Conservation (phyloP, 805 yeast species). For the Yarrowia hollandica region DNA sequence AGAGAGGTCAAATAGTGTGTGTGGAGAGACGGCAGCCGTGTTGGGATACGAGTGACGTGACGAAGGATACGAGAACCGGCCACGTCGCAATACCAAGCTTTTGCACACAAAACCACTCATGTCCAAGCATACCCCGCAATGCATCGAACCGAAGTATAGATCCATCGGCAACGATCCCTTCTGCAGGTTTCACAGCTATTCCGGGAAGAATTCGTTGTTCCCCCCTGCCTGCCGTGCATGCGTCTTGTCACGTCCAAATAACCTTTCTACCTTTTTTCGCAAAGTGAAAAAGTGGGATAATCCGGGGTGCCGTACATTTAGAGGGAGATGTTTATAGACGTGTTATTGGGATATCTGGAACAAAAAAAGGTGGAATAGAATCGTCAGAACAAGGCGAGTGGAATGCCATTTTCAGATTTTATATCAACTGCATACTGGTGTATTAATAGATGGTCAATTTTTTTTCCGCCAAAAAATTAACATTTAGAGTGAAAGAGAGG, state of each 20-base stretch:
- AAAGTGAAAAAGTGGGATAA: slow-evolving; percentile 6
- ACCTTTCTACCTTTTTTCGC: background rate
- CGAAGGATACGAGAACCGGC: no score
- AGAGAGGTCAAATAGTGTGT: slow-evolving; percentile 6
- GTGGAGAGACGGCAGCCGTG: slow-evolving; percentile 15
- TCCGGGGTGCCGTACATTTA: slow-evolving; percentile 10
- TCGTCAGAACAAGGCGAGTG: no score
- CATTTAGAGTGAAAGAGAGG: background rate
- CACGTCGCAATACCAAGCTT: background rate
- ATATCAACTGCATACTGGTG: no score
- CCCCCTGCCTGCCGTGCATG: slow-evolving; percentile 17
- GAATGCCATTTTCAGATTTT: no score
- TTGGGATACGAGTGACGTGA: background rate
- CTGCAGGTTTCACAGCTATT: slow-evolving; percentile 27
- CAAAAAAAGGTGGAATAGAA: no score
- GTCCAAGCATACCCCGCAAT: slow-evolving; percentile 1
- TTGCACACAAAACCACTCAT: background rate
- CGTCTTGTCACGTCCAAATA: background rate
- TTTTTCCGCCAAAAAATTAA: no score
- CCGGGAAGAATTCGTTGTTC: background rate
- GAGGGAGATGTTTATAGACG: no score
- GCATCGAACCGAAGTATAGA: slow-evolving; percentile 1
- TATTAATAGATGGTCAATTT: no score
- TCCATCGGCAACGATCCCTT: slow-evolving; percentile 6
- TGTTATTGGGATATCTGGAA: no score